Evolutionary conservation across 2,329 filamentous ascomycete genomes (phyloP), one percentile per base, ranked within the genome.

Genomic region (Phyllosticta paracitricarpa): DNA sequence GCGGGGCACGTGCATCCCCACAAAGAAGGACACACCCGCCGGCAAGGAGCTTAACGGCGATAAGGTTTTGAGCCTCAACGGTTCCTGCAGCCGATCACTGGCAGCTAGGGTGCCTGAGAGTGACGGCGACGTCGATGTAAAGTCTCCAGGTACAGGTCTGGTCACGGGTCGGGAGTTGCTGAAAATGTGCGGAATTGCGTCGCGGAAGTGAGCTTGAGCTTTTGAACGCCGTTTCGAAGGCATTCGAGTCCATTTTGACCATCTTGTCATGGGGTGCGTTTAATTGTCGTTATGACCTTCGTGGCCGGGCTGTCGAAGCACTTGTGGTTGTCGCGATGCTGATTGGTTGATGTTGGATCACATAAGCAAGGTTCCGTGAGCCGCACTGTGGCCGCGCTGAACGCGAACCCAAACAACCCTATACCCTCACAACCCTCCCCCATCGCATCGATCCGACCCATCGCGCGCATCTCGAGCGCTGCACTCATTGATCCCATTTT

Each of bases 1-100:
- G 58, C 55, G 59, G 54, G 54, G 40, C 59, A 64, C 62, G 63
- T 59, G 59, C 63, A 59, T 63, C 63, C 63, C 62, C 63, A 63
- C 58, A 63, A 57, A 61, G 57, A 58, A 55, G 56, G 60, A 57
- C 59, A 40, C 55, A 57, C 59, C 51, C 58, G 51, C 57, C 55
- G 64, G 61, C 63, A 58, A 40, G 58, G 55, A 62, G 53, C 58
- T 62, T 60, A 64, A 62, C 48, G 35, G 53, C 58, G 57, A 60
- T 63, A 63, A 65, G 63, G 58, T 59, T 65, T 63, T 62, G 55
- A 62, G 63, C 63, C 63, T 58, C 63, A 61, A 56, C 51, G 55
- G 64, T 65, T 62, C 64, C 64, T 65, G 64, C 64, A 62, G 61
- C 54, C 56, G 64, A 65, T 65, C 64, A 62, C 61, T 63, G 63